Percentiles rank a stretch among this genome's conserved stretches.
These are phyloP conservation scores for Amesomyces nigricolor DNA, from an alignment of 2,329 filamentous ascomycete species.

Conservation along the genomic window DNA sequence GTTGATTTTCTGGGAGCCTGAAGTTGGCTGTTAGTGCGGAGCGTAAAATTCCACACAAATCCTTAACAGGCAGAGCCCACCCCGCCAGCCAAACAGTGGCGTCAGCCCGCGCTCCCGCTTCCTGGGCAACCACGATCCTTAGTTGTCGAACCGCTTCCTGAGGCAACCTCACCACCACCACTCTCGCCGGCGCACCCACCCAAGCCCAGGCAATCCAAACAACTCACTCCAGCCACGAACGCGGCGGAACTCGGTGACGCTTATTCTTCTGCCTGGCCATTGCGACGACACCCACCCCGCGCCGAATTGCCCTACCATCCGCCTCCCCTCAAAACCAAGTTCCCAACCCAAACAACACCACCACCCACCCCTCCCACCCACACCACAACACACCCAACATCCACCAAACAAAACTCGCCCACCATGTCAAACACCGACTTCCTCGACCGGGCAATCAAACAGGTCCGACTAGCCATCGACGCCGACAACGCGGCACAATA, in stretches of 20 bases:
- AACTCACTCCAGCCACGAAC: no score
- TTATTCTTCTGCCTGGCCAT: constrained; percentile 1
- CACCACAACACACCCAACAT: background rate
- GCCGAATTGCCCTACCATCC: background rate
- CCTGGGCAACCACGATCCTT: constrained; percentile 20
- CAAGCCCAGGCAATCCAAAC: background rate
- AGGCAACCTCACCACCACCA: background rate
- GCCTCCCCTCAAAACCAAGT: no score
- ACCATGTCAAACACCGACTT: constrained; percentile 95
- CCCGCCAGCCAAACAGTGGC: constrained; percentile 18
- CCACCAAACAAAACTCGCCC: constrained; percentile 21
- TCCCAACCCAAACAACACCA: constrained; percentile 2
- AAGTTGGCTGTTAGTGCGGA: constrained; percentile 7
- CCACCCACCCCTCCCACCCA: background rate
- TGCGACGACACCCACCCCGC: background rate
- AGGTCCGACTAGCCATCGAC: constrained; percentile 96
- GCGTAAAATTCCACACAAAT: no score
- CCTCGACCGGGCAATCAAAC: constrained; percentile 89
- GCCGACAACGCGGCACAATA: constrained; percentile 93
- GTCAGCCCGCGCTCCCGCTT: constrained; percentile 25
- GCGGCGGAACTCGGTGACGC: no score
- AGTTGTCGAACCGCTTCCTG: constrained; percentile 4
- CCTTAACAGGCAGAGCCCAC: constrained; percentile 14
- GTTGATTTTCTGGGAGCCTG: constrained; percentile 8
- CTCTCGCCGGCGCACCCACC: background rate